Conservation (phyloP, 1,284 basidiomycete genomes). For the Leccinum proliferum region DNA sequence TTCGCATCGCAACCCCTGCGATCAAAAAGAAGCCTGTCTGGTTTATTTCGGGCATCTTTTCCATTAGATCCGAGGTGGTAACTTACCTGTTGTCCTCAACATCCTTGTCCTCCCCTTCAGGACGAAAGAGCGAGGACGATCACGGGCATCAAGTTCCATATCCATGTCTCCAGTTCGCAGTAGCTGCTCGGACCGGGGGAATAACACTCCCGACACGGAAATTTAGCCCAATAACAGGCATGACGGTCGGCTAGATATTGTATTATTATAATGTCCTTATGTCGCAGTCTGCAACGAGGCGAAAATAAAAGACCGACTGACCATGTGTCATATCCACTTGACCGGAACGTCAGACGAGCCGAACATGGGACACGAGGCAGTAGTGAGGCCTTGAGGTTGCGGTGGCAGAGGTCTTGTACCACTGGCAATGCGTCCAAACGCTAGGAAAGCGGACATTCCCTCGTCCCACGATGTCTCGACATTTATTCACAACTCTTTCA, state of each 20-base stretch:
- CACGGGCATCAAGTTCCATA: neutral
- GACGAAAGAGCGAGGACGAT: neutral
- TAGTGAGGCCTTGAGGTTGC: neutral
- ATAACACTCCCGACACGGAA: neutral
- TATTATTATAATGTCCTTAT: neutral
- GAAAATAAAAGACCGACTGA: neutral
- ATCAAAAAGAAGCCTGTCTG: neutral
- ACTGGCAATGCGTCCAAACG: too few species aligned
- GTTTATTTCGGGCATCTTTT: constrained; percentile 1
- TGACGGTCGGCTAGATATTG: neutral
- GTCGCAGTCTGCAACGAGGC: neutral
- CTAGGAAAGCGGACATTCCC: too few species aligned
- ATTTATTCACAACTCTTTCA: too few species aligned
- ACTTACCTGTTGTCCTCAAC: neutral
- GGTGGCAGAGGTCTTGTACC: neutral
- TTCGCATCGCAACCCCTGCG: neutral
- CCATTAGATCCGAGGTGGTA: neutral
- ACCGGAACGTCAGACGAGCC: neutral
- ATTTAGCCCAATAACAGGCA: neutral
- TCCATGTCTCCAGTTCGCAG: neutral
- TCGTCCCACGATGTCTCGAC: too few species aligned
- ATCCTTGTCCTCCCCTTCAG: neutral
- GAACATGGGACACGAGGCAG: neutral
- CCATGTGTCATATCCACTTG: neutral
- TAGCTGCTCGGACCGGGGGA: neutral